These are phyloP conservation scores for Ilyonectria destructans DNA, from an alignment of 2,329 filamentous ascomycete species.

Conservation along the genomic window DNA sequence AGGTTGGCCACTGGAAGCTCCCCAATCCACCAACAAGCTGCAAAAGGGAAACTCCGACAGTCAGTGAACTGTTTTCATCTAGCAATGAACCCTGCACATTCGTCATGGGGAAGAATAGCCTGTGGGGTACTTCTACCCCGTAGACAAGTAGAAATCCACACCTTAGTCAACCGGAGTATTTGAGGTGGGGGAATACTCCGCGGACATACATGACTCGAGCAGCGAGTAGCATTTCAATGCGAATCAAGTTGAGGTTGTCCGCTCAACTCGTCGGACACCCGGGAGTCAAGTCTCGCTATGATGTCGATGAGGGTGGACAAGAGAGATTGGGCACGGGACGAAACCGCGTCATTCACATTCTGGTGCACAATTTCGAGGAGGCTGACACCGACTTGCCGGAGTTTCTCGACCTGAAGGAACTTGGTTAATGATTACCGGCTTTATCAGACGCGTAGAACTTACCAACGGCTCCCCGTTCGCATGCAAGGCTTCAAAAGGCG, in stretches of 20 bases:
- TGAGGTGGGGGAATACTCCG: slow-evolving; percentile 20
- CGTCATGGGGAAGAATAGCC: not conserved
- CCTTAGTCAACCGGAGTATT: not conserved
- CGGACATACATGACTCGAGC: slow-evolving; percentile 25
- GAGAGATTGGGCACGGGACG: slow-evolving; percentile 17
- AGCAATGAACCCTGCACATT: not conserved
- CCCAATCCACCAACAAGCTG: not conserved
- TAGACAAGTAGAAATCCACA: not conserved
- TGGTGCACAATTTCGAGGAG: slow-evolving; percentile 33
- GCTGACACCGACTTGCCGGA: slow-evolving; percentile 32
- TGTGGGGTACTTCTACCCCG: not conserved
- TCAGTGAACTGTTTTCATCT: not conserved
- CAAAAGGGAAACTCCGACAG: not conserved
- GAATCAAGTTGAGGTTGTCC: slow-evolving; percentile 5
- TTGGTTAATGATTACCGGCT: not conserved
- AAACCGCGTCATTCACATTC: slow-evolving; percentile 20
- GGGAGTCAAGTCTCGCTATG: slow-evolving; percentile 30
- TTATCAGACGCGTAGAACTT: not conserved
- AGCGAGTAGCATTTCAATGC: not conserved
- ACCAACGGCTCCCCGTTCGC: slow-evolving; percentile 34
- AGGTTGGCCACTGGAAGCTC: not conserved
- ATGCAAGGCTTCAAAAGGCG: slow-evolving; percentile 33
- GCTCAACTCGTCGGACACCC: slow-evolving; percentile 36
- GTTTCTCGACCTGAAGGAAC: slow-evolving; percentile 35
- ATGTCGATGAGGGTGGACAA: slow-evolving; percentile 23